Conservation (phyloP, 2,329 filamentous ascomycete genomes). For the Xenoacremonium recifei region DNA sequence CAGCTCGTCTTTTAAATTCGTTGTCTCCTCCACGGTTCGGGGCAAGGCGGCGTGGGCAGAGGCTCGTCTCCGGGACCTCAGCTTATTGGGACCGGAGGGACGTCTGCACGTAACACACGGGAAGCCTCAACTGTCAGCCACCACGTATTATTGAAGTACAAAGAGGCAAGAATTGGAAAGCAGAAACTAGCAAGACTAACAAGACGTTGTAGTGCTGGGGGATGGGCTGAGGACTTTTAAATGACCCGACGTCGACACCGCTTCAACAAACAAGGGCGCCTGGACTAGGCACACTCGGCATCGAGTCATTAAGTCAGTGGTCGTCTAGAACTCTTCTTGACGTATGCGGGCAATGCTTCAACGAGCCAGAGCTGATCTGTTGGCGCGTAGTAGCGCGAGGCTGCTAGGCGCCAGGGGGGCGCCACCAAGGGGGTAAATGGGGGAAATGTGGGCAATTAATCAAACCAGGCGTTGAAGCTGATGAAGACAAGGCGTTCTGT, state of each 20-base stretch:
- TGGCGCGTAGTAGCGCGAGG: slow-evolving; percentile 20
- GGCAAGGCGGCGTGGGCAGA: slow-evolving; percentile 16
- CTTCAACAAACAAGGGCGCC: slow-evolving; percentile 8
- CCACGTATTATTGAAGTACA: too few species aligned
- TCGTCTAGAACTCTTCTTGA: slow-evolving; percentile 23
- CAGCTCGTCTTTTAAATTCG: slow-evolving; percentile 9
- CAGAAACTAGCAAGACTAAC: too few species aligned
- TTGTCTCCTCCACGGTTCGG: slow-evolving; percentile 3
- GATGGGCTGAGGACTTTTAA: slow-evolving; percentile 1
- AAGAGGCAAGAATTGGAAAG: too few species aligned
- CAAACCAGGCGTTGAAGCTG: slow-evolving; percentile 14
- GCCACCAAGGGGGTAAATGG: slow-evolving; percentile 27
- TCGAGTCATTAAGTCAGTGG: slow-evolving; percentile 7
- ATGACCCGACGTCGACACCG: slow-evolving; percentile 6
- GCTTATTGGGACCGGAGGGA: slow-evolving; percentile 21
- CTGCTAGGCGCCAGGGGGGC: slow-evolving; percentile 18
- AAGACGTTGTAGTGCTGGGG: neutral
- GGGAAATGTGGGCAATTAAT: slow-evolving; percentile 27
- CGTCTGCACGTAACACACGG: slow-evolving; percentile 13
- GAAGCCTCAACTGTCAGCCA: slow-evolving; percentile 11
- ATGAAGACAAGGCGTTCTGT: neutral
- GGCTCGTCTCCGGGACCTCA: slow-evolving; percentile 22
- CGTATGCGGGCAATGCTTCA: slow-evolving; percentile 12
- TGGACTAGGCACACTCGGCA: slow-evolving; percentile 22
- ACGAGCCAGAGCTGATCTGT: slow-evolving; percentile 11